Conservation (phyloP, 257 asterid genomes). For the Apocynum venetum region DNA sequence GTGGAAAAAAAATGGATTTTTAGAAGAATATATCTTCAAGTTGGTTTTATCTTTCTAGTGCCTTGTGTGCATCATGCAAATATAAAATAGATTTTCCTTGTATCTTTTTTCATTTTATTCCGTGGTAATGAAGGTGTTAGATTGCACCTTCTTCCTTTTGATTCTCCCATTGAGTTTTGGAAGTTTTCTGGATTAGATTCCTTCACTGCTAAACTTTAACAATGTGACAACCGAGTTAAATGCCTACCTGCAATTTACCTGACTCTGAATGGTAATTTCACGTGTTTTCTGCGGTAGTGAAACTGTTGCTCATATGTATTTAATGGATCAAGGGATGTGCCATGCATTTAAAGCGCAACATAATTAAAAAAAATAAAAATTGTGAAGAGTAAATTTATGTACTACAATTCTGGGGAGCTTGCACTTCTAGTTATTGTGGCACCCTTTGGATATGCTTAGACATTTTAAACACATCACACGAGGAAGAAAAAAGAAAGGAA, state of each 20-base stretch:
- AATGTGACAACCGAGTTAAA: not conserved
- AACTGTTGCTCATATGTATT: not conserved
- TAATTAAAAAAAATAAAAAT: not conserved
- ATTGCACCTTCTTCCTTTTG: not conserved
- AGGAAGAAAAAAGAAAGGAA: not conserved
- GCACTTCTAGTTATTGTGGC: not conserved
- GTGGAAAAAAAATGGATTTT: conserved; percentile 6
- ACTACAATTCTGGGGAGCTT: not conserved
- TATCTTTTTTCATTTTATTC: not conserved
- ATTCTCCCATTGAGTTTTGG: not conserved
- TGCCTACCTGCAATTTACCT: not conserved
- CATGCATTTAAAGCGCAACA: not conserved
- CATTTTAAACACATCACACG: not conserved
- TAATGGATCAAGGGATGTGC: not conserved
- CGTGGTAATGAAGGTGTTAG: not conserved
- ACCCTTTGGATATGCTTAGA: not conserved
- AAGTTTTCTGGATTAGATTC: not conserved
- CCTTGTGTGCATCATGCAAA: not conserved
- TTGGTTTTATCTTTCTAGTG: conserved; percentile 6
- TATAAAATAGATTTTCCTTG: not conserved
- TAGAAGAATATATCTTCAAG: conserved; percentile 8
- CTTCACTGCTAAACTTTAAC: not conserved
- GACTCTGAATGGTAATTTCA: not conserved
- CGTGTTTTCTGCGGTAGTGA: not conserved
- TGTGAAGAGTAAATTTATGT: no score